Percentiles rank a stretch among this genome's conserved stretches.
Evolutionary conservation across 2,329 filamentous ascomycete genomes (phyloP).

Genomic region (Sarocladium brachiariae): DNA sequence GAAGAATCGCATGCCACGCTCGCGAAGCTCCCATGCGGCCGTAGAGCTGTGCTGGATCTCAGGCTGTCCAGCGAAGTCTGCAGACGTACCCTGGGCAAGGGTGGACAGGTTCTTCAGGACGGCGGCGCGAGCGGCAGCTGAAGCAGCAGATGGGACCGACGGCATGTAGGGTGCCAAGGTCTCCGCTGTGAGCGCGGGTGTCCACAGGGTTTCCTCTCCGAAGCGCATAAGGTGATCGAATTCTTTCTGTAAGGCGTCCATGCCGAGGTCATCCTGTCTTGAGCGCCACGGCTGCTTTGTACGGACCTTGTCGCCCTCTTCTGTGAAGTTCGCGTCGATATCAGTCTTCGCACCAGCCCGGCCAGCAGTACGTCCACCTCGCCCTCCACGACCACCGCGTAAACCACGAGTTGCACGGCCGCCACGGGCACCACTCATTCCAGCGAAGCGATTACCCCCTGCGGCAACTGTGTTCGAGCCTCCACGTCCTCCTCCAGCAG

Average conservation of each 20-base stretch:
- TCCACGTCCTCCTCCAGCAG: slow-evolving; percentile 14
- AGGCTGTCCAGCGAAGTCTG: slow-evolving; percentile 25
- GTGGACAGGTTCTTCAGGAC: slow-evolving; percentile 30
- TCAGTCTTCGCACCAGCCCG: background rate
- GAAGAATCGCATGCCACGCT: slow-evolving; percentile 24
- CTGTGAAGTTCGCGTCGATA: slow-evolving; percentile 16
- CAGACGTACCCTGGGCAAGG: slow-evolving; percentile 22
- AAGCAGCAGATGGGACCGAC: slow-evolving; percentile 19
- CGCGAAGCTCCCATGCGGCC: slow-evolving; percentile 25
- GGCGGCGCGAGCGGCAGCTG: slow-evolving; percentile 24
- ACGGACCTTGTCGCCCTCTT: slow-evolving; percentile 20
- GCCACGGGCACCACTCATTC: slow-evolving; percentile 16
- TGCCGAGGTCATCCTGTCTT: background rate
- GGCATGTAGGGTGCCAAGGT: slow-evolving; percentile 25
- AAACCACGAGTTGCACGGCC: slow-evolving; percentile 16
- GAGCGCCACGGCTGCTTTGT: slow-evolving; percentile 11
- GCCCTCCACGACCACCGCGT: slow-evolving; percentile 14
- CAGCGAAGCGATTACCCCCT: slow-evolving; percentile 15
- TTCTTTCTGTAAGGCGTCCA: slow-evolving; percentile 20
- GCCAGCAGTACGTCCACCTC: slow-evolving; percentile 10
- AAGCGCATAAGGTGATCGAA: slow-evolving; percentile 30
- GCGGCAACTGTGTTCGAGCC: slow-evolving; percentile 4
- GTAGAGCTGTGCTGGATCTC: slow-evolving; percentile 22
- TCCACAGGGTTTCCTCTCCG: slow-evolving; percentile 23
- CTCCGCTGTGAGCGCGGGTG: slow-evolving; percentile 27